These are phyloP conservation scores for Singerocomus inundabilis DNA, from an alignment of 1,284 basidiomycete species.

Conservation along the genomic window DNA sequence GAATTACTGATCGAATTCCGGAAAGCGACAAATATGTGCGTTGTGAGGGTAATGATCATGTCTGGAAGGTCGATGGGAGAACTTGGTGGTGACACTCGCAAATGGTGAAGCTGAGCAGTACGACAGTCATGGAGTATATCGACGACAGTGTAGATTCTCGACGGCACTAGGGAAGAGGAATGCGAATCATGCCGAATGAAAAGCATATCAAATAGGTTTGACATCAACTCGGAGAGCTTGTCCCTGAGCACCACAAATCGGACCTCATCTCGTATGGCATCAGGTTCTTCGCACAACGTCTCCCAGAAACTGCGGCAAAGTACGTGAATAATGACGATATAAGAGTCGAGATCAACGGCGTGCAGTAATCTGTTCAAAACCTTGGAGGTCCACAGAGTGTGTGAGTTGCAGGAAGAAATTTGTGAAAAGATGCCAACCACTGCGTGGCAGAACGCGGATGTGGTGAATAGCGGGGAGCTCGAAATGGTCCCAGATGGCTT, in stretches of 20 bases:
- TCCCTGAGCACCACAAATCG: conserved; percentile 13
- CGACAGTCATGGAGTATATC: conserved; percentile 24
- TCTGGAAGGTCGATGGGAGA: conserved; percentile 27
- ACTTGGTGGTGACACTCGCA: conserved; percentile 10
- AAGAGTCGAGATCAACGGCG: conserved; percentile 26
- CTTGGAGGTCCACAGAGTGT: conserved; percentile 40
- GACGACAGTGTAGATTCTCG: conserved; percentile 14
- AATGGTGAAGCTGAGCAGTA: conserved; percentile 14
- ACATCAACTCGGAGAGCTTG: conserved; percentile 26
- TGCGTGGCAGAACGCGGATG: conserved; percentile 27
- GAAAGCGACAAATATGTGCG: conserved; percentile 27
- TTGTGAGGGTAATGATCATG: conserved; percentile 32
- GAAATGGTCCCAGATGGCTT: neutral
- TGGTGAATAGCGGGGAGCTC: conserved; percentile 23
- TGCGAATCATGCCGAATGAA: conserved; percentile 9
- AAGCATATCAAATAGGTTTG: conserved; percentile 25
- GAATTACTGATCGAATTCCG: conserved; percentile 7
- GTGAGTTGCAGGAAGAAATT: conserved; percentile 5
- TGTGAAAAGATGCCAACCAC: conserved; percentile 18
- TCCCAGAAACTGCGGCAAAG: conserved; percentile 19
- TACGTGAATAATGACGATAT: conserved; percentile 15
- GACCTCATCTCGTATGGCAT: conserved; percentile 1
- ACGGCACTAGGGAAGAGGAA: neutral
- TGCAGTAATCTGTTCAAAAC: conserved; percentile 37
- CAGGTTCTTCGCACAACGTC: neutral